Percentiles rank a stretch among this genome's conserved stretches.
These are phyloP conservation scores for Xylaria sp. DNA, from an alignment of 2,329 filamentous ascomycete species.

Conservation along the genomic window DNA sequence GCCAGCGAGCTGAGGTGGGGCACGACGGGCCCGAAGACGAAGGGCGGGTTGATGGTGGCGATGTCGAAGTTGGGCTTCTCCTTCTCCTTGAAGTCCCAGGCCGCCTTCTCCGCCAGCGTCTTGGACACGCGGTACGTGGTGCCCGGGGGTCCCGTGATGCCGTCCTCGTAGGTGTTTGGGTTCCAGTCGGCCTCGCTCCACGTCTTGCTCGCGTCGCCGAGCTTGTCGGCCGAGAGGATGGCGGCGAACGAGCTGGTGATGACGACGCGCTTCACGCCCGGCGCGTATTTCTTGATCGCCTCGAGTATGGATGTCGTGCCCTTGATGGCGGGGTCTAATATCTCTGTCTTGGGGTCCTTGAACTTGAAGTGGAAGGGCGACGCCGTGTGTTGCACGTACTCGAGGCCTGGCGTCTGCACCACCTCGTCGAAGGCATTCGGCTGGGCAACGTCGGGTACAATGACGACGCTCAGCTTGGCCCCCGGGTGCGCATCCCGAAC, in stretches of 20 bases:
- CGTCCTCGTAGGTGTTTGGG: constrained; percentile 59
- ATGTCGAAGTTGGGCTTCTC: constrained; percentile 60
- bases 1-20: constrained; percentile 59
- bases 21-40: constrained; percentile 64
- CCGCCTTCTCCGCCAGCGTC: constrained; percentile 63
- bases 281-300: constrained; percentile 69
- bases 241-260: constrained; percentile 67
- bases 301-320: constrained; percentile 76
- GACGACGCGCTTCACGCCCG: constrained; percentile 75
- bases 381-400: constrained; percentile 69
- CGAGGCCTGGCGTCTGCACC: constrained; percentile 59
- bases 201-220: constrained; percentile 52
- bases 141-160: constrained; percentile 51
- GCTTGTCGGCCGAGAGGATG: constrained; percentile 55
- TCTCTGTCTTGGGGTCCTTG: constrained; percentile 61
- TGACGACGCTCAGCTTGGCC: constrained; percentile 60
- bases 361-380: constrained; percentile 68
- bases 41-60: constrained; percentile 64
- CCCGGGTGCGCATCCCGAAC: constrained; percentile 61
- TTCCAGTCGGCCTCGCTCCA: constrained; percentile 65
- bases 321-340: constrained; percentile 67
- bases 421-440: constrained; percentile 77
- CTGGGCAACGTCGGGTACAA: constrained; percentile 82
- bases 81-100: constrained; percentile 61
- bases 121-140: constrained; percentile 66